These are phyloP conservation scores for Trichoderma citrinoviride DNA, from an alignment of 2,329 filamentous ascomycete species.

Conservation along the genomic window DNA sequence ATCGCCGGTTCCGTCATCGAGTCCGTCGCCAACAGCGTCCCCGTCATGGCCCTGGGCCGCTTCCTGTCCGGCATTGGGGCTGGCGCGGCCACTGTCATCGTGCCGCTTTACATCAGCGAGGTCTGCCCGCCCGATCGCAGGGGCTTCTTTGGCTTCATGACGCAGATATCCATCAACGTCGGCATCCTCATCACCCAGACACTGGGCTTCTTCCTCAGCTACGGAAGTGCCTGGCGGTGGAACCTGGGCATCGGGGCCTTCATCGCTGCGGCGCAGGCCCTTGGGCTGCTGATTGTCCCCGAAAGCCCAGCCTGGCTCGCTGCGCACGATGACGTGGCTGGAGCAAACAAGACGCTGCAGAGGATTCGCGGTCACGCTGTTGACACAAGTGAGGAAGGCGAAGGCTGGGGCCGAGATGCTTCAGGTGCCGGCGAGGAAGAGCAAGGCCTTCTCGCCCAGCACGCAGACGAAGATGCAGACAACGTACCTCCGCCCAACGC, in stretches of 20 bases:
- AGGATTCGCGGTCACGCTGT: conserved; percentile 68
- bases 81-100: conserved; percentile 86
- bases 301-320: conserved; percentile 90
- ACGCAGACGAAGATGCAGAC: conserved; percentile 26
- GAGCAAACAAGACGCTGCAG: conserved; percentile 67
- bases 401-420: conserved; percentile 52
- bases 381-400: conserved; percentile 72
- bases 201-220: conserved; percentile 83
- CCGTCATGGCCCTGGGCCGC: conserved; percentile 68
- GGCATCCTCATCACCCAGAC: conserved; percentile 83
- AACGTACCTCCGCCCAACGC: conserved; percentile 20
- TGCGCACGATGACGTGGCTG: conserved; percentile 57
- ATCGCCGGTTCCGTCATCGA: conserved; percentile 72
- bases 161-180: conserved; percentile 89
- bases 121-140: conserved; percentile 71
- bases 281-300: conserved; percentile 72
- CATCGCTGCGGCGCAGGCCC: conserved; percentile 64
- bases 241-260: conserved; percentile 72
- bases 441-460: conserved; percentile 54
- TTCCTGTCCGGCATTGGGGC: conserved; percentile 80
- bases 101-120: conserved; percentile 92
- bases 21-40: conserved; percentile 65
- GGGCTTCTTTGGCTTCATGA: conserved; percentile 80
- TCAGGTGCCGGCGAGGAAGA: conserved; percentile 61
- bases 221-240: conserved; percentile 75